Evolutionary conservation across 345 rosid species (phyloP).

Genomic region (Linum usitatissimum): DNA sequence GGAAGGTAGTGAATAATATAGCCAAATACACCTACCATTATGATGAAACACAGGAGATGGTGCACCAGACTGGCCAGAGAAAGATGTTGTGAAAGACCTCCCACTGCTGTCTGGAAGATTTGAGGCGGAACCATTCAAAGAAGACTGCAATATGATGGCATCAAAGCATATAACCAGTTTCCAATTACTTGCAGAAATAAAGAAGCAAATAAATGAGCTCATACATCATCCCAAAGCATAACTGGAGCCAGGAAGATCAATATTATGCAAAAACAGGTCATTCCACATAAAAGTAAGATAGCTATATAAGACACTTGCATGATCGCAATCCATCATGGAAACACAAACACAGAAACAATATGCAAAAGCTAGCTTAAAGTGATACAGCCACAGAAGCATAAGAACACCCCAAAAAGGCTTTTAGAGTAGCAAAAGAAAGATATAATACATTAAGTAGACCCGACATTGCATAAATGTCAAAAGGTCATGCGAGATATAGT

Average conservation of each 20-base stretch:
- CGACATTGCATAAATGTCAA: constrained; percentile 68
- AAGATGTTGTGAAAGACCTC: constrained; percentile 68
- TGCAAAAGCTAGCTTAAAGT: constrained; percentile 44
- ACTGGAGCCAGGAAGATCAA: neutral
- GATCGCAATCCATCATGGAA: neutral
- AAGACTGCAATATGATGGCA: constrained; percentile 48
- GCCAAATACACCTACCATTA: constrained; percentile 36
- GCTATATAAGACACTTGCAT: too few relatives aligned
- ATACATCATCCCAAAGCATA: neutral
- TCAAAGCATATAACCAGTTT: neutral
- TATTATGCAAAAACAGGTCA: neutral
- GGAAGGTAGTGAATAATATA: constrained; percentile 4
- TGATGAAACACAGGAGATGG: constrained; percentile 81
- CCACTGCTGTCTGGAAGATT: constrained; percentile 71
- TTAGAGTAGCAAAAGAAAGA: constrained; percentile 7
- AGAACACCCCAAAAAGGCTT: constrained; percentile 53
- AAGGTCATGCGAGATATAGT: constrained; percentile 44
- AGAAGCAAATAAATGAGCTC: neutral
- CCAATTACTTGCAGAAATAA: neutral
- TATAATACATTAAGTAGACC: constrained; percentile 75
- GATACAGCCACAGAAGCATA: constrained; percentile 72
- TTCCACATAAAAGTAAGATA: neutral
- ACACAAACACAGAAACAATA: too few relatives aligned
- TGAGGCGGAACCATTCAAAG: constrained; percentile 74
- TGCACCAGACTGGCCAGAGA: constrained; percentile 89